Evolutionary conservation across 2,329 filamentous ascomycete species (phyloP), one percentile per base, ranked within the genome.

Genomic region (Claviceps humidiphila): DNA sequence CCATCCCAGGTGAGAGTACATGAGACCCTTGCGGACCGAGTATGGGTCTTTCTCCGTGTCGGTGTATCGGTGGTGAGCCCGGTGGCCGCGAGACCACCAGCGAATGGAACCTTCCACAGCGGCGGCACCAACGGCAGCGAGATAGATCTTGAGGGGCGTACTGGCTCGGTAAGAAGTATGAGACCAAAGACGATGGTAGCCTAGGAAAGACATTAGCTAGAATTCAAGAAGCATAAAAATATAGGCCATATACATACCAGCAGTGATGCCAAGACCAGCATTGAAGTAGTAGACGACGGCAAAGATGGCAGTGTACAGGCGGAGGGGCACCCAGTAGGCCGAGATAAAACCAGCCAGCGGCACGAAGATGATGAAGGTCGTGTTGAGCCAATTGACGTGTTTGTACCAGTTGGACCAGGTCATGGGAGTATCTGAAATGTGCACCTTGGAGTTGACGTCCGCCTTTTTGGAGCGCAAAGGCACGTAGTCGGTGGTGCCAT

Each of bases 321-420:
- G 74, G 38, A 91, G 72, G 52, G 88, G 87, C 46, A 88, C 84
- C 84, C 85, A 95, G 71, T 86, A 81, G 50, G 89, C 77, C 51
- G 81, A 77, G 60, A 93, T 69, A 64, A 85, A 78, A 57, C 89
- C 89, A 53, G 79, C 74, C 47, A 90, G 56, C 43, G 90, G 89
- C 46, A 95, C 77, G 59, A 85, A 75, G 58, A 94, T 69, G 66
- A 95, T 91, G 66, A 95, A 78, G 56, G 76, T 78, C 57, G 87
- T 83, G 69, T 95, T 95, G 59, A 95, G 77, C 89, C 89, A 95
- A 77, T 95, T 89, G 74, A 95, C 78, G 66, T 95, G 89, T 73
- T 90, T 85, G 72, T 89, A 83, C 87, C 87, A 93, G 74, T 95
- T 95, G 63, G 76, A 73, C 69, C 75, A 77, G 55, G 87, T 95